A percentile compares a stretch with the other conserved stretches of the same genome.
Conservation (phyloP, 2,329 filamentous ascomycete species). For the Colletotrichum higginsianum region DNA sequence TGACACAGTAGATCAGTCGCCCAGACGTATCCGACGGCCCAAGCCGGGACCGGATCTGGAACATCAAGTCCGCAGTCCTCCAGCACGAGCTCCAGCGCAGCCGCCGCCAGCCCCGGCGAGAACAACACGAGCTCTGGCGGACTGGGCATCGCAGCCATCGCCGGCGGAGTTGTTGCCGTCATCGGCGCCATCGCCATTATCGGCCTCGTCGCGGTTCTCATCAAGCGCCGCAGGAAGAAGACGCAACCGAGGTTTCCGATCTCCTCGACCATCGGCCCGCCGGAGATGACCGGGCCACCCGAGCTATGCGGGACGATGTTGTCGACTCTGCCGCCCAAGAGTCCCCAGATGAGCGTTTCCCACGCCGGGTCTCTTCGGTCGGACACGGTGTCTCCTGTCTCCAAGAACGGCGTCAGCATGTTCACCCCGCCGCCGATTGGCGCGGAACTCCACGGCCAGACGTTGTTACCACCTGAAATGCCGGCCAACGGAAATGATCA, state of each 20-base stretch:
- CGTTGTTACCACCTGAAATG: slow-evolving; percentile 43
- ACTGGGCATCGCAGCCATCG: slow-evolving; percentile 53
- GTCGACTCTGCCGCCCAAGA: slow-evolving; percentile 46
- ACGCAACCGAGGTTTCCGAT: slow-evolving; percentile 32
- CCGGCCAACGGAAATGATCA: slow-evolving; percentile 44
- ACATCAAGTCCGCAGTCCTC: slow-evolving; percentile 10
- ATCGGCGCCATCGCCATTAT: slow-evolving; percentile 44
- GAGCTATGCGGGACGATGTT: slow-evolving; percentile 49
- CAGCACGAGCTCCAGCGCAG: slow-evolving; percentile 10
- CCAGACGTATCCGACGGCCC: slow-evolving; percentile 46
- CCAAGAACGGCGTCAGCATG: slow-evolving; percentile 44
- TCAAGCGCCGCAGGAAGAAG: slow-evolving; percentile 54
- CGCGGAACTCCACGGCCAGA: slow-evolving; percentile 49
- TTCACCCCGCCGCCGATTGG: slow-evolving; percentile 45
- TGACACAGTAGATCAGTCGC: slow-evolving; percentile 43
- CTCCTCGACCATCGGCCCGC: slow-evolving; percentile 41
- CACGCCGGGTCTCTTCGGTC: slow-evolving; percentile 44
- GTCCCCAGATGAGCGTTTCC: slow-evolving; percentile 49
- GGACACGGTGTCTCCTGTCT: slow-evolving; percentile 47
- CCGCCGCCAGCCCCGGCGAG: slow-evolving; percentile 27
- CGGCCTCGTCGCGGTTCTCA: slow-evolving; percentile 52
- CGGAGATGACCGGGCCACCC: slow-evolving; percentile 50
- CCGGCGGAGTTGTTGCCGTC: slow-evolving; percentile 46
- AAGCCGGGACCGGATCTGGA: slow-evolving; percentile 32
- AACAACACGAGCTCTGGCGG: slow-evolving; percentile 30